phyloP scores from a whole-genome alignment of 257 asterid genomes.

The Scutellaria galericulata region DNA sequence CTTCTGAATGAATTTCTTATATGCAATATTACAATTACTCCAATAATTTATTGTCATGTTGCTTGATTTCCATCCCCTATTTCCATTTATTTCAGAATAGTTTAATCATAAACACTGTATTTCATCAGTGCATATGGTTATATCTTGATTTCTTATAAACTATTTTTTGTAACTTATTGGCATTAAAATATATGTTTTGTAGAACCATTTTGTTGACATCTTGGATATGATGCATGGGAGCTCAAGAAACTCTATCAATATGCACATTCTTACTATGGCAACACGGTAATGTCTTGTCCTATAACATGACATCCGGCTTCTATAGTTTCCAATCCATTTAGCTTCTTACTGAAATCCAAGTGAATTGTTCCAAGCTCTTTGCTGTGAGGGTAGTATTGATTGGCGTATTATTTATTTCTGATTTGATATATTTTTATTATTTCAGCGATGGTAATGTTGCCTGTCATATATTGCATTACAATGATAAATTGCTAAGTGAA shows the following conservation, averaged over 20 bases:
- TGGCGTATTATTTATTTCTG: conserved; percentile 19
- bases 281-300: conserved; percentile 52
- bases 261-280: conserved; percentile 69
- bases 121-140: conserved; percentile 11
- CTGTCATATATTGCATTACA: background rate
- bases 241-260: conserved; percentile 64
- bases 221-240: conserved; percentile 78
- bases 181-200: conserved; percentile 43
- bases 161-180: conserved; percentile 27
- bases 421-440: conserved; percentile 11
- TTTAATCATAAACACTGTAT: conserved; percentile 9
- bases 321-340: conserved; percentile 3
- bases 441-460: background rate
- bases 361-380: conserved; percentile 17
- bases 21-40: conserved; percentile 4
- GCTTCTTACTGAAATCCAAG: conserved; percentile 33
- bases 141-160: conserved; percentile 25
- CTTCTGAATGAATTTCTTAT: conserved; percentile 37
- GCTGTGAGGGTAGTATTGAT: background rate
- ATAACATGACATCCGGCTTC: conserved; percentile 10
- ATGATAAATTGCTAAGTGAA: conserved; percentile 3
- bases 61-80: background rate
- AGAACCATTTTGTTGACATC: conserved; percentile 84
- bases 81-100: conserved; percentile 16
- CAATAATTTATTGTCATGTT: background rate